These are phyloP conservation scores for Clitoria ternatea DNA, from an alignment of 306 rosid species.

Conservation along the genomic window DNA sequence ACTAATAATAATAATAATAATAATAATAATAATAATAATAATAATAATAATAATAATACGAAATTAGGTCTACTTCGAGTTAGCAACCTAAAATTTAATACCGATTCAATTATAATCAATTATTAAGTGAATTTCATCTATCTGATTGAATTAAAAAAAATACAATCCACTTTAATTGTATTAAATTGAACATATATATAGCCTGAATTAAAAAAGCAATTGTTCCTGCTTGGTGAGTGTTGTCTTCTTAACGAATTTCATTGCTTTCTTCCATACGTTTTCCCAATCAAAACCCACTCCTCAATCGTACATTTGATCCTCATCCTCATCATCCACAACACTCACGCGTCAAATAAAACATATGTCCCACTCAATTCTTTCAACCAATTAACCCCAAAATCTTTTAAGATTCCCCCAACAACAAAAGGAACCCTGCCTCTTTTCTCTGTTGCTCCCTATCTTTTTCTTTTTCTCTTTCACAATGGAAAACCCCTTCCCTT, in stretches of 20 bases:
- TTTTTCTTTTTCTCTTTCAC: not conserved
- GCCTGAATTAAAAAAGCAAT: too few relatives aligned
- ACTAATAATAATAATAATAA: too few relatives aligned
- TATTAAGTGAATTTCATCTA: too few relatives aligned
- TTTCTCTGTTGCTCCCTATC: not conserved
- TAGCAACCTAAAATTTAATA: too few relatives aligned
- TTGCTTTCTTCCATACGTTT: not conserved
- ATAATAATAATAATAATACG: too few relatives aligned
- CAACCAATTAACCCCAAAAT: not conserved
- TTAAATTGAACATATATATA: too few relatives aligned
- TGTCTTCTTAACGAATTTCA: not conserved
- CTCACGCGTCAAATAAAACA: not conserved
- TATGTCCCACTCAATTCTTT: not conserved
- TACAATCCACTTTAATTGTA: too few relatives aligned
- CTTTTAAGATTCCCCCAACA: not conserved
- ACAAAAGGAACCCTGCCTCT: not conserved
- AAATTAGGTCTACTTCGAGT: too few relatives aligned
- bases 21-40: too few relatives aligned
- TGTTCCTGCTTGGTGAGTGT: too few relatives aligned
- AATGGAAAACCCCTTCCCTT: not conserved
- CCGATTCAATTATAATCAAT: too few relatives aligned
- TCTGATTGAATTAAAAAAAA: too few relatives aligned
- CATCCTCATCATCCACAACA: not conserved
- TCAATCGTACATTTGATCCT: conserved; percentile 19
- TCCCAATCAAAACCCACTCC: conserved; percentile 9